Base-by-base conservation (phyloP, 2,329 filamentous ascomycete species). In the Sclerotinia trifoliorum region DNA sequence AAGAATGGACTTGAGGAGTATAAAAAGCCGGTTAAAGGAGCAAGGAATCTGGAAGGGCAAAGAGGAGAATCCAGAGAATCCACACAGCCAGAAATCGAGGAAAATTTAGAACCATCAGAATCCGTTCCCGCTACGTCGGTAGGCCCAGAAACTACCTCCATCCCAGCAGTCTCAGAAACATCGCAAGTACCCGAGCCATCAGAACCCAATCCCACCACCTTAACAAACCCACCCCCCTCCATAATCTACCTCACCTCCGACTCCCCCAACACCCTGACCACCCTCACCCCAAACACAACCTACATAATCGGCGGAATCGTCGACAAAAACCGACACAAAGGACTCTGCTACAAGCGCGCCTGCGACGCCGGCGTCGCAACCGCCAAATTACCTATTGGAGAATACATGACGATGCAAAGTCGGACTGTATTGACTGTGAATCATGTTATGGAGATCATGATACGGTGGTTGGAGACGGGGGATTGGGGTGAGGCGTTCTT, bases 371-470 rank as follows among this genome's bases (percentile, higher is more conserved):
- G 91, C 0, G 87, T 99, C 74, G 90, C 90, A 71, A 98, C 95
- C 0, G 95, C 94, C 2, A 94, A 93, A 77, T 79, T 99, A 67
- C 95, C 95, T 0, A 98, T 99, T 74, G 93, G 93, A n/a, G 89
- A 98, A 71, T 98, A 92, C 78, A 90, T 99, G 83, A 86, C 93
- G 71, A 96, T 99, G 91, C 86, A 89, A 67, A 94, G 90, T 74
- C 87, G 95, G 44, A 88, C 90, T 74, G 92, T 99, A 5, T 81
- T 99, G 68, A 90, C 94, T 4, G 97, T 94, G 10, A 99, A 98
- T 77, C 95, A 99, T 76, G 95, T 99, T 1, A 87, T 95, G 58
- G 94, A 98, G 80, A 98, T 99, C 71, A 97, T 99, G 92, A 81
- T 97, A 57, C 89, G 88, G 72, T 99, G 94, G 93, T 80, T 99